phyloP scores from a whole-genome alignment of 2,329 filamentous ascomycete species.

The Fusarium guadeloupense region DNA sequence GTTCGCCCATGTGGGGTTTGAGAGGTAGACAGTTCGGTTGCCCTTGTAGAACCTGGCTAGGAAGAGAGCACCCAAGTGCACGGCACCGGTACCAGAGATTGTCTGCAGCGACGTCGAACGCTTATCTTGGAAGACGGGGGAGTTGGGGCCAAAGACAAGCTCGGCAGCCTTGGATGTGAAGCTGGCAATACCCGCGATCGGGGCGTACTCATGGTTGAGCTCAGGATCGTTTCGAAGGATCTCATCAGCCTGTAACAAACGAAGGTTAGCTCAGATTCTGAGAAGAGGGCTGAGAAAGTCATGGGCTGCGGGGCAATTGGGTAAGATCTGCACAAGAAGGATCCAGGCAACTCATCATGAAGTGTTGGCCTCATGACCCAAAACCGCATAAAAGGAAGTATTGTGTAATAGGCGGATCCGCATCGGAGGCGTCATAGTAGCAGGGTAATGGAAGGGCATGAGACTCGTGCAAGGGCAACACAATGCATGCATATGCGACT shows the following conservation, averaged over 20 bases:
- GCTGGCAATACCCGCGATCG: slow-evolving; percentile 85
- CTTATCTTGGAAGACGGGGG: slow-evolving; percentile 84
- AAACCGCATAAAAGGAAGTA: slow-evolving; percentile 23
- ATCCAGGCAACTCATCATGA: slow-evolving; percentile 24
- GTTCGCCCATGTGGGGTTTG: slow-evolving; percentile 97
- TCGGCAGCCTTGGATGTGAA: slow-evolving; percentile 93
- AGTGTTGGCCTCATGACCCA: slow-evolving; percentile 33
- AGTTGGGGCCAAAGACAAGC: slow-evolving; percentile 83
- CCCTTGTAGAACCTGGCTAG: slow-evolving; percentile 87
- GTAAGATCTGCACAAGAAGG: slow-evolving; percentile 22
- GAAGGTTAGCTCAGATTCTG: slow-evolving; percentile 36
- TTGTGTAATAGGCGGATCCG: slow-evolving; percentile 19
- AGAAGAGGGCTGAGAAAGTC: slow-evolving; percentile 9
- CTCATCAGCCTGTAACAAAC: slow-evolving; percentile 78
- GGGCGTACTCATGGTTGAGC: slow-evolving; percentile 97
- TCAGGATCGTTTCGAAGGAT: slow-evolving; percentile 87
- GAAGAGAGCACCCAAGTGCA: slow-evolving; percentile 94
- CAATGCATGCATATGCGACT: slow-evolving; percentile 14
- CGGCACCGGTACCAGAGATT: slow-evolving; percentile 95
- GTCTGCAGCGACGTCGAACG: slow-evolving; percentile 86
- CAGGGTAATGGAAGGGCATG: slow-evolving; percentile 1
- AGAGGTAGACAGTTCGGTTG: slow-evolving; percentile 84
- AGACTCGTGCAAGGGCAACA: slow-evolving; percentile 13
- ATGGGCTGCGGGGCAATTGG: slow-evolving; percentile 23
- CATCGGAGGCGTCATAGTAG: slow-evolving; percentile 2